Base-by-base conservation (phyloP, 176 grass and related monocot genomes). In the Aegilops speltoides region DNA sequence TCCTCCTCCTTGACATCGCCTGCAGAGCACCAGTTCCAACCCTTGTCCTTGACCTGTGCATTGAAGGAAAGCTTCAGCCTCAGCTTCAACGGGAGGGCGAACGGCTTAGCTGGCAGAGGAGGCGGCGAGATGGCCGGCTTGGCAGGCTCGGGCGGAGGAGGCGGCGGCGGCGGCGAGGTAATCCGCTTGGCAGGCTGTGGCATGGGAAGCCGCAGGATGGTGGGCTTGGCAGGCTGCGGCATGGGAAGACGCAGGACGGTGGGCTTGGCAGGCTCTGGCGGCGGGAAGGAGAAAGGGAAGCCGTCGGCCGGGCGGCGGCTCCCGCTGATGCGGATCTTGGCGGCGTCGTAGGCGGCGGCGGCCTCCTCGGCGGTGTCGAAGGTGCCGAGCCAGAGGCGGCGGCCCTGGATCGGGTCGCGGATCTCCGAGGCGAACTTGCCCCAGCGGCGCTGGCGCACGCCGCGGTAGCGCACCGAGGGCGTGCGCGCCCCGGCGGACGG, bases 351-450 rank as follows among this genome's bases (percentile, higher is more conserved):
- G 11, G 95, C 95, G 2, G 89, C 80, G 7, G 97, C 94, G 1
- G 97, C 97, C 87, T 91, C 97, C 91, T 99, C 97, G 32, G 97
- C 94, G 5, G 94, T 99, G 68, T 94, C 76, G 67, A 91, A 96
- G n/a, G 97, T 99, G 52, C 97, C 97, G 1, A 99, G 97, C 97
- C 97, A 99, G 76, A 99, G 59, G 76, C 97, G 92, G 28, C 88
- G 78, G 75, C 81, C 79, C 75, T 28, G 56, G 85, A 78, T 65
- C 13, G 93, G 93, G 86, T 98, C 93, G 36, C 95, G 89, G 87
- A 98, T 98, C 91, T 98, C 95, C 15, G 95, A 93, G 6, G 86
- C 93, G 82, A 87, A 98, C 60, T 84, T 76, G 11, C 95, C 95
- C 95, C 95, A 98, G 22, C 93, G 89, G 61, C 95, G 86, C 34